Evolutionary conservation across 495 filamentous ascomycete genomes (phyloP), one percentile per base, ranked within the genome.

Genomic region (Hypoxylon intermedium): DNA sequence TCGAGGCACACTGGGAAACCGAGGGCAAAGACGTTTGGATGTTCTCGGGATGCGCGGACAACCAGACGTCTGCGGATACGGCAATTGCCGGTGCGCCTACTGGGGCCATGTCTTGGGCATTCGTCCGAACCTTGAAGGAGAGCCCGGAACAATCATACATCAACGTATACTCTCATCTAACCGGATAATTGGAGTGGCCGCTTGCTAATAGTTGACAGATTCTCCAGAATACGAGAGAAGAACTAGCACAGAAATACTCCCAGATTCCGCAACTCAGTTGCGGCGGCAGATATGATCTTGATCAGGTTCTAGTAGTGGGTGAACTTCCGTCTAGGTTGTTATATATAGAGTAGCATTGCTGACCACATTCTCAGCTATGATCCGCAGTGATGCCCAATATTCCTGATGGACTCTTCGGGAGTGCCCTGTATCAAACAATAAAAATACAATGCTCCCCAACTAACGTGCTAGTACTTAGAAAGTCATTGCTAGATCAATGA

Each of bases 51-150:
- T 87, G 83, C 65, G 70, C 76, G 11, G 84, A 85, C 68, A 78
- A 85, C 53, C 82, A 87, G 73, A 86, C 83, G 1, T 78, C 74
- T 30, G 83, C 84, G 26, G 83, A 86, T 70, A 81, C 84, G 21
- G 77, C 71, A 31, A 86, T 86, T 49, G 72, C 75, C 11, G 82
- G 83, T 0, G 63, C 65, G 15, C 69, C 77, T 3, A 81, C 77
- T 1, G 83, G 83, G 0, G 84, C 83, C 1, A 85, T 87, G 84
- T 82, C 79, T 13, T 85, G 81, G 77, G 83, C 81, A 0, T 81
- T 87, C 44, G 66, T 86, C 42, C 70, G 79, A 59, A 75, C 77
- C 9, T 75, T 87, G 77, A 74, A 74, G 61, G 69, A 74, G 63
- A 72, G 74, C 34, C 77, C 74, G 1, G 69, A 77, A 11, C 78